A percentile compares a stretch with the other conserved stretches of the same genome.
Conservation (phyloP, 2,329 filamentous ascomycete species). For the Paraconiothyrium brasiliense region DNA sequence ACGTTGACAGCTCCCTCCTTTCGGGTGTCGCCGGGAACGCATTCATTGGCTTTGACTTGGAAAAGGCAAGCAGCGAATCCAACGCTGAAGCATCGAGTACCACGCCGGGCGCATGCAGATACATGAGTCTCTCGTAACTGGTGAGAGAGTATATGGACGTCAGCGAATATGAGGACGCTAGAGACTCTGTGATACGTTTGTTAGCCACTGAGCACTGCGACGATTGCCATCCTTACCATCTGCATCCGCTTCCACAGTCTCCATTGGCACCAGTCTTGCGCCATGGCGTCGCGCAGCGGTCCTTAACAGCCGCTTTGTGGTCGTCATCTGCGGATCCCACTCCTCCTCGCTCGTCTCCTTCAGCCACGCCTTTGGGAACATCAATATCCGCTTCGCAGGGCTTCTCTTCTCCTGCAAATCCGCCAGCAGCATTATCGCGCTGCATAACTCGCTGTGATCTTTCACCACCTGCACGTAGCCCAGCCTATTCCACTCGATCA, state of each 20-base stretch:
- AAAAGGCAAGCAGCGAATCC: slow-evolving; percentile 55
- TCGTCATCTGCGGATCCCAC: slow-evolving; percentile 54
- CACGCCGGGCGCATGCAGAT: slow-evolving; percentile 56
- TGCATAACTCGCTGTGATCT: slow-evolving; percentile 58
- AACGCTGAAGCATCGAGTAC: slow-evolving; percentile 58
- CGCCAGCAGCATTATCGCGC: slow-evolving; percentile 59
- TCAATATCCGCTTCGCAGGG: slow-evolving; percentile 55
- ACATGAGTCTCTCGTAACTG: slow-evolving; percentile 57
- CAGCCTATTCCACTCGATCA: slow-evolving; percentile 56
- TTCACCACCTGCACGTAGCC: slow-evolving; percentile 60
- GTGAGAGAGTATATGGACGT: slow-evolving; percentile 56
- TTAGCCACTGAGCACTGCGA: not conserved
- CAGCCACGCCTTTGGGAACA: slow-evolving; percentile 56
- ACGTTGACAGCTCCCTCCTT: slow-evolving; percentile 44
- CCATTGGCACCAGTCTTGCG: slow-evolving; percentile 56
- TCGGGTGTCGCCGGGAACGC: slow-evolving; percentile 45
- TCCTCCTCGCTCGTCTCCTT: slow-evolving; percentile 46
- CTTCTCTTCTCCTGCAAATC: slow-evolving; percentile 57
- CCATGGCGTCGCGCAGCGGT: slow-evolving; percentile 57
- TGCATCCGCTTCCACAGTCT: slow-evolving; percentile 47
- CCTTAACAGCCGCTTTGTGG: slow-evolving; percentile 55
- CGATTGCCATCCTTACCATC: slow-evolving; percentile 35
- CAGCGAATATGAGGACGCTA: slow-evolving; percentile 54
- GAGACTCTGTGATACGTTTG: slow-evolving; percentile 32
- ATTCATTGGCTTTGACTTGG: slow-evolving; percentile 47